These are phyloP conservation scores for Malassezia dermatis DNA, from an alignment of 1,284 basidiomycete species.

Conservation along the genomic window DNA sequence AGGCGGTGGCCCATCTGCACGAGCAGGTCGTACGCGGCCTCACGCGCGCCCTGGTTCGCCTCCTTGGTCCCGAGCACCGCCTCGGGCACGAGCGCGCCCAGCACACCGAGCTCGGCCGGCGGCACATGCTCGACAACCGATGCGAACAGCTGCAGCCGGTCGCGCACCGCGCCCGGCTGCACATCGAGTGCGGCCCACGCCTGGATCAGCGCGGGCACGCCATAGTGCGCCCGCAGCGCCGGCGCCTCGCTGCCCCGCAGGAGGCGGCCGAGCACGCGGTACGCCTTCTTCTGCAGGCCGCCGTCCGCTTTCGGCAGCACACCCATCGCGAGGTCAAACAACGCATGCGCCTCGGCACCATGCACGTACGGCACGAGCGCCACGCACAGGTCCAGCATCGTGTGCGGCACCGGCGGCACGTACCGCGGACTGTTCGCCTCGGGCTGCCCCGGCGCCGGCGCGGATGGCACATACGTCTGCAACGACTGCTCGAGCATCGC, in stretches of 20 bases:
- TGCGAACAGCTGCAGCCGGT: conserved; percentile 66
- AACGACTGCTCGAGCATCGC: conserved; percentile 67
- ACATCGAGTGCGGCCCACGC: conserved; percentile 52
- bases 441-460: conserved; percentile 11
- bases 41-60: conserved; percentile 81
- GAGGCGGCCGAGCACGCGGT: conserved; percentile 67
- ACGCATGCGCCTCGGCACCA: conserved; percentile 24
- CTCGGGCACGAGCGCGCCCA: conserved; percentile 84
- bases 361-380: conserved; percentile 60
- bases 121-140: conserved; percentile 65
- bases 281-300: conserved; percentile 88
- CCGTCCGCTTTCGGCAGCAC: conserved; percentile 58
- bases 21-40: conserved; percentile 79
- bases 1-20: conserved; percentile 89
- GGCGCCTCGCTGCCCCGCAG: conserved; percentile 21
- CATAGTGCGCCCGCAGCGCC: conserved; percentile 18
- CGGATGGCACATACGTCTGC: conserved; percentile 23
- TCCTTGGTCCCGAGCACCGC: conserved; percentile 96
- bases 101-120: conserved; percentile 64
- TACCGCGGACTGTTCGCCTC: conserved; percentile 18
- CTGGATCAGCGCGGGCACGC: conserved; percentile 26
- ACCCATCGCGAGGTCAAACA: conserved; percentile 55
- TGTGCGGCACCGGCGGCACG: conserved; percentile 55
- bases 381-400: conserved; percentile 79
- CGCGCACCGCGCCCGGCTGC: conserved; percentile 73